Conservation (phyloP, 1,284 basidiomycete species). For the Laetiporus sulphureus region DNA sequence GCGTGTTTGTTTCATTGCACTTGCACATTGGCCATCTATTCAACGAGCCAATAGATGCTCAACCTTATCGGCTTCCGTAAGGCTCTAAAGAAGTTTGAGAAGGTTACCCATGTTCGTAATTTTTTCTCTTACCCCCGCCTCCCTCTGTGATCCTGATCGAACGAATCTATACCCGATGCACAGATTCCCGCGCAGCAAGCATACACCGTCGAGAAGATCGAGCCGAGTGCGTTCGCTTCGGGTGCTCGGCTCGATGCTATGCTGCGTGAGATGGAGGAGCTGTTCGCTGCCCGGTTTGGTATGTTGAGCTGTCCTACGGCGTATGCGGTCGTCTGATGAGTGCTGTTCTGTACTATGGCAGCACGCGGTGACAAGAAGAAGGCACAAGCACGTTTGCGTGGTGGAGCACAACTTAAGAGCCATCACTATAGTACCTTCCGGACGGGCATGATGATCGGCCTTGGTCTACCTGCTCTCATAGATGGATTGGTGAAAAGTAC, state of each 20-base stretch:
- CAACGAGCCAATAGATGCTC: conserved; percentile 47
- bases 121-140: background rate
- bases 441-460: conserved; percentile 72
- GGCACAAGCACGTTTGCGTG: conserved; percentile 66
- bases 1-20: conserved; percentile 21
- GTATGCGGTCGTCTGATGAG: background rate
- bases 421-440: conserved; percentile 78
- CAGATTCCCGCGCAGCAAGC: conserved; percentile 58
- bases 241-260: conserved; percentile 58
- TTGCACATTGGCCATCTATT: background rate
- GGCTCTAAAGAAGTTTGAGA: conserved; percentile 91
- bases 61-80: conserved; percentile 91
- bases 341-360: conserved; percentile 25
- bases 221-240: conserved; percentile 54
- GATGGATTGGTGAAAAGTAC: conserved; percentile 66
- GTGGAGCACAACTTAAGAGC: conserved; percentile 45
- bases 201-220: conserved; percentile 48
- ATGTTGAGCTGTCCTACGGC: conserved; percentile 23
- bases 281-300: conserved; percentile 76
- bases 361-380: conserved; percentile 82
- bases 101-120: conserved; percentile 57
- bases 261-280: conserved; percentile 67
- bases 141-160: no score
- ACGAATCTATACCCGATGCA: background rate
- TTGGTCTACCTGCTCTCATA: conserved; percentile 71